Evolutionary conservation across 192 early-diverging fungal genomes (phyloP), one percentile per base, ranked within the genome.

Genomic region (Podila clonocystis): DNA sequence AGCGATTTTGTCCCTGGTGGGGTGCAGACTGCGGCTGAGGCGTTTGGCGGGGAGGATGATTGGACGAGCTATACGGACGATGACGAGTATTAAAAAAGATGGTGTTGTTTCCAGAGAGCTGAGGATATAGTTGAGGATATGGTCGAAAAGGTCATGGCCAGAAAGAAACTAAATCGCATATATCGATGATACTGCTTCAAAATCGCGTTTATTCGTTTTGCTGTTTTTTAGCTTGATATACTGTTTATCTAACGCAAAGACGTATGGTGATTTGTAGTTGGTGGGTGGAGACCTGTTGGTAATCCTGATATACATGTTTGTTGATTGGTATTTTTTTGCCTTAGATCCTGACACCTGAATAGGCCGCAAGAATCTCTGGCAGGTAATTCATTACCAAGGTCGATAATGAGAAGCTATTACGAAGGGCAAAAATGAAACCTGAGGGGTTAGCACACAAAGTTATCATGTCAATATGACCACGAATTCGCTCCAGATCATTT

Each of bases 1-100:
- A 57, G 61, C 11, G 77, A 80, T 24, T 80, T 80, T 58, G 15
- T 72, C 28, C 76, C 76, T 28, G 76, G 76, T 24, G 76, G 76
- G 15, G n/a, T 33, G 9, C 13, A 63, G 62, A 50, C 49, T 9
- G 62, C 45, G 26, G 30, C 33, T 50, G 49, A 58, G 63, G 20
- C 62, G 34, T 38, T 38, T 31, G 20, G 11, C 13, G 17, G 0
- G 5, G 22, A 41, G 50, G 58, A 52, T 29, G 41, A 57, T 30
- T n/a, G n/a, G n/a, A n/a, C n/a, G 45, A 63, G 26, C 13, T 49
- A 36, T n/a, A 36, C 7, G 15, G 58, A 61, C 36, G 70, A 64
- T 36, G 70, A 72, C 30, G 61, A 50, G n/a, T 55, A 45, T 8
- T 8, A 9, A 38, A 45, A 45, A 45, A 45, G 13, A 45, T 17